Base-by-base conservation (phyloP, 805 yeast species). In the Ogataea polymorpha region DNA sequence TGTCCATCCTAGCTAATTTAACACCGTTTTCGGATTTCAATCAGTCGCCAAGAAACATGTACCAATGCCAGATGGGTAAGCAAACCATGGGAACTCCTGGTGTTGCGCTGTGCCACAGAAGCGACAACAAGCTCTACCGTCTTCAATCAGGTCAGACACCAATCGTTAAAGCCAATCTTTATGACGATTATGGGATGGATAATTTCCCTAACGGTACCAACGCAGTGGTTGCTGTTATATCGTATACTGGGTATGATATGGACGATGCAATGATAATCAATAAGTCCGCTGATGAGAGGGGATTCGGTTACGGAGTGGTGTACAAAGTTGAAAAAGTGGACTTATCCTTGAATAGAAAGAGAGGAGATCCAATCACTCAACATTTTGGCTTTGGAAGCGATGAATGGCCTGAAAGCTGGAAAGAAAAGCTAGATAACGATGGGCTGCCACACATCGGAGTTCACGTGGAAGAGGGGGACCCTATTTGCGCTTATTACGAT, bases 81-180 rank as follows among this genome's bases (percentile, higher is more conserved):
- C 99, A 93, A 72, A 91, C 99, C 15, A 93, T 93, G 99, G 99
- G 99, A 67, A 93, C 99, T 4, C 99, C 99, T 7, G 98, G 98
- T 69, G 96, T 93, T 49, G 98, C 95, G 0, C 71, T 91, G 40
- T 77, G 72, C 32, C 96, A 89, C 65, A 79, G 99, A 66, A 85
- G 96, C 1, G 99, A 93, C 65, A 93, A 93, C 71, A 93, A 91
- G 64, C 70, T 93, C 45, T 93, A 93, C 68, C 81, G 91, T 56
- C 71, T 93, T 53, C 99, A 93, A 67, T 75, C 86, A 32, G 99
- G 99, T 33, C 98, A 93, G 71, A 86, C 97, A 1, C 99, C 99
- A 29, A 87, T 93, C 59, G 99, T 93, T 34, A 84, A 90, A 59
- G 96, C 99, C 31, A 82, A 80, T 51, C 70, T 91, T 46, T 93